Conservation (phyloP, 1,139 yeast genomes). For the Suhomyces yuchorum region DNA sequence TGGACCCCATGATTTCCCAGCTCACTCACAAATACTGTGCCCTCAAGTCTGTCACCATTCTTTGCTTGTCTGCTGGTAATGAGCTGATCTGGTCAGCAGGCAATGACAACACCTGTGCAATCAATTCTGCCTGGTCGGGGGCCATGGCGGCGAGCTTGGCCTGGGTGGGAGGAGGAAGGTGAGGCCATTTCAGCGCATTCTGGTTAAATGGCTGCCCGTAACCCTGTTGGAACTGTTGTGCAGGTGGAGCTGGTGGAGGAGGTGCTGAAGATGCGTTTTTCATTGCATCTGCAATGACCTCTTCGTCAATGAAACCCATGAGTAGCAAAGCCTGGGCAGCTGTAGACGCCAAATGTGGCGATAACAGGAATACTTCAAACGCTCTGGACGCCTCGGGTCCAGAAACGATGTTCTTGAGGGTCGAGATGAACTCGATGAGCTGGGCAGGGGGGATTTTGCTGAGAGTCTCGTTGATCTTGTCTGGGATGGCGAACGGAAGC, state of each 20-base stretch:
- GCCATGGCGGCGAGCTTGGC: constrained; percentile 50
- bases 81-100: constrained; percentile 56
- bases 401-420: constrained; percentile 54
- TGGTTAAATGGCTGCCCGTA: constrained; percentile 9
- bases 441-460: constrained; percentile 69
- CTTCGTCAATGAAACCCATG: constrained; percentile 73
- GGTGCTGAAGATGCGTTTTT: constrained; percentile 33
- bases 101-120: constrained; percentile 63
- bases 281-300: constrained; percentile 56
- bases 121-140: constrained; percentile 62
- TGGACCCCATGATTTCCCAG: no score
- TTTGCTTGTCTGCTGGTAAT: constrained; percentile 61
- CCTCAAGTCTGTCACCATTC: constrained; percentile 60
- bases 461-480: constrained; percentile 56
- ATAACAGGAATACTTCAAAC: constrained; percentile 52
- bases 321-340: constrained; percentile 73
- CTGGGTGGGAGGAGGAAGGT: constrained; percentile 51
- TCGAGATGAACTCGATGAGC: constrained; percentile 65
- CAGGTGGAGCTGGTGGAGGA: constrained; percentile 18
- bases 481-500: constrained; percentile 49
- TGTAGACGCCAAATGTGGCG: constrained; percentile 61
- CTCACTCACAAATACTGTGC: constrained; percentile 55
- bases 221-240: constrained; percentile 10
- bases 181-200: constrained; percentile 44
- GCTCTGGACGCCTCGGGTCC: constrained; percentile 56